Evolutionary conservation across 1,139 yeast genomes (phyloP).

Genomic region (Hansenula sp.): DNA sequence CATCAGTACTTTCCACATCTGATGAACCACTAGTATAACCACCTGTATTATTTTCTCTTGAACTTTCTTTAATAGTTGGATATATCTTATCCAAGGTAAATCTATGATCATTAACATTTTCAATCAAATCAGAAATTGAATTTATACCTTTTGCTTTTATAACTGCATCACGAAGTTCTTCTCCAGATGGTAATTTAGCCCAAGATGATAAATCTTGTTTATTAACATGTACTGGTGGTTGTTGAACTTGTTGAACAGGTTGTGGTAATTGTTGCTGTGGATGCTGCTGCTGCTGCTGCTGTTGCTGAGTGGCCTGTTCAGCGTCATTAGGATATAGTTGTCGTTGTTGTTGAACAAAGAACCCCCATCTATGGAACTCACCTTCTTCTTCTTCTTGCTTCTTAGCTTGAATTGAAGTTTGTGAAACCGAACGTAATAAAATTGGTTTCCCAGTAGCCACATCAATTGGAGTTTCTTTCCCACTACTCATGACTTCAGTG

Average conservation of each 20-base stretch:
- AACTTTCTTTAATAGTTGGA: conserved; percentile 15
- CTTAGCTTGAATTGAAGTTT: conserved; percentile 64
- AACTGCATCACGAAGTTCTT: conserved; percentile 72
- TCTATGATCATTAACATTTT: conserved; percentile 52
- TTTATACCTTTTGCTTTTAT: conserved; percentile 76
- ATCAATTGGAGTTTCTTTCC: conserved; percentile 56
- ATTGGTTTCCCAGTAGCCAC: conserved; percentile 70
- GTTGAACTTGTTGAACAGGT: conserved; percentile 5
- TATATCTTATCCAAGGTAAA: conserved; percentile 56
- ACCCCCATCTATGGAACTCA: conserved; percentile 82
- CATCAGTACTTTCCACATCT: conserved; percentile 16
- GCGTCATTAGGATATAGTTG: conserved; percentile 32
- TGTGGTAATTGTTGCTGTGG: conserved; percentile 4
- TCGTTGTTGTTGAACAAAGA: conserved; percentile 60
- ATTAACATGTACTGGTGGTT: conserved; percentile 3
- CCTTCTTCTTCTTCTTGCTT: conserved; percentile 90
- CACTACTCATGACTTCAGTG: conserved; percentile 51
- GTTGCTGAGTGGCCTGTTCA: conserved; percentile 1
- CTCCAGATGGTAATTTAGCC: conserved; percentile 61
- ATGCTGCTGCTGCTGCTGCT: conserved; percentile 5
- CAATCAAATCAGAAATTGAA: conserved; percentile 66
- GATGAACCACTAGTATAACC: conserved; percentile 2
- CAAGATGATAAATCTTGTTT: conserved; percentile 15
- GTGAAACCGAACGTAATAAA: conserved; percentile 58
- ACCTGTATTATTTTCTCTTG: conserved; percentile 2